Evolutionary conservation across 768 basidiomycete genomes (phyloP), one percentile per base, ranked within the genome.

Genomic region (Boletus reticuloceps): DNA sequence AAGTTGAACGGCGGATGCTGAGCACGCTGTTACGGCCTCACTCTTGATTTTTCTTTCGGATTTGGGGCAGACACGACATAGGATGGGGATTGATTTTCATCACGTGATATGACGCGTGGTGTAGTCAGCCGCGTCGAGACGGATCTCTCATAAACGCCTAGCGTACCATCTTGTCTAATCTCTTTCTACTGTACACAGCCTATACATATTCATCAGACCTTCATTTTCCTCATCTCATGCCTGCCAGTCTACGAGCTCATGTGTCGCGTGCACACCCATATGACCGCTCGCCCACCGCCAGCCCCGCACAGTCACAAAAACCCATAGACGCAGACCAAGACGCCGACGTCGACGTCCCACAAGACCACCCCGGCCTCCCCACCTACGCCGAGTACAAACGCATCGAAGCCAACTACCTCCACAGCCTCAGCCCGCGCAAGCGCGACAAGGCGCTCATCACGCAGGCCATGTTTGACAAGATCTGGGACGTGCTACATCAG

Each of bases 371-470:
- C 19, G 85, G 85, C 2, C 82, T 88, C 55, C 88, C 88, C 1
- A 79, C 83, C 5, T 80, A 81, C 53, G 76, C 74, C 10, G 80
- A 82, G 47, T 90, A 86, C 72, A 79, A 82, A 46, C 67, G 72
- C 37, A 77, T 87, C 62, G 82, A 88, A 61, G 67, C 72, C 1
- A 72, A 74, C 34, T 91, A 91, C 68, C 72, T 90, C 49, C 62
- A 67, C 19, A 78, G 79, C 17, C 79, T 91, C 31, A 82, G 80
- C 50, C 74, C 79, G 4, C 75, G 81, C 50, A 83, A 83, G 59
- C 71, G 77, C 7, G 81, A 81, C 37, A 91, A 91, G 68, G 86
- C 89, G 5, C 79, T 91, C 54, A 85, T 92, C 67, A 82, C 82
- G 13, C 86, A 85, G 62, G 71, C 71, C 32, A 76, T 86, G 77